Evolutionary conservation across 202 grass and related monocot species (phyloP), one percentile per base, ranked within the genome.

Genomic region (Carex sylvatica): DNA sequence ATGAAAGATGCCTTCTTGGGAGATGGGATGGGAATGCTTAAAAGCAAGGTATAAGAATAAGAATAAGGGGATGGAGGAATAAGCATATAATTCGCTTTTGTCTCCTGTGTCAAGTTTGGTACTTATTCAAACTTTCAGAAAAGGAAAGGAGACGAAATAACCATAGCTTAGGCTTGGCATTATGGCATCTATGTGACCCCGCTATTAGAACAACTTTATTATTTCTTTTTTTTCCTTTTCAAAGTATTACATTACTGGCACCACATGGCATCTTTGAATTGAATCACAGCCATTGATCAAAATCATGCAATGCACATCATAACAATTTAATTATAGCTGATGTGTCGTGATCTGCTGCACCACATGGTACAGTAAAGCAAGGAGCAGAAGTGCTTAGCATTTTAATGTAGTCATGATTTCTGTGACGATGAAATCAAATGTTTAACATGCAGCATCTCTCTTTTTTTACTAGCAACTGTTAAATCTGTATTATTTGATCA

Each of bases 51-150:
- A 65, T 83, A 84, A 87, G 83, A 98, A 97, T 91, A 88, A 87
- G 92, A 91, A 88, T 82, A 84, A 88, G 92, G 87, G 87, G 85
- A 93, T 85, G 84, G 86, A 86, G 73, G 92, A 98, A 95, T 88
- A 91, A 89, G 96, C 84, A 93, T 98, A 80, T 80, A 79, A 82
- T 95, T 95, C 90, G 59, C 80, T 93, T 90, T 98, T 98, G 87
- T 91, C 89, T 93, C 92, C 89, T 92, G 87, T 89, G 26, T 79
- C 88, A 95, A 93, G 89, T 98, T 98, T 98, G 92, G 89, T 88
- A 95, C 91, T 95, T 93, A 90, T 98, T 98, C 89, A 91, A 82
- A 80, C 89, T 92, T 90, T 90, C 80, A 84, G 65, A 86, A 92
- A 90, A 87, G 89, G 74, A 86, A 90, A 89, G 81, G 80, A 83